Evolutionary conservation across 2,329 filamentous ascomycete species (phyloP), one percentile per base, ranked within the genome.

Genomic region (Talaromyces sp.): DNA sequence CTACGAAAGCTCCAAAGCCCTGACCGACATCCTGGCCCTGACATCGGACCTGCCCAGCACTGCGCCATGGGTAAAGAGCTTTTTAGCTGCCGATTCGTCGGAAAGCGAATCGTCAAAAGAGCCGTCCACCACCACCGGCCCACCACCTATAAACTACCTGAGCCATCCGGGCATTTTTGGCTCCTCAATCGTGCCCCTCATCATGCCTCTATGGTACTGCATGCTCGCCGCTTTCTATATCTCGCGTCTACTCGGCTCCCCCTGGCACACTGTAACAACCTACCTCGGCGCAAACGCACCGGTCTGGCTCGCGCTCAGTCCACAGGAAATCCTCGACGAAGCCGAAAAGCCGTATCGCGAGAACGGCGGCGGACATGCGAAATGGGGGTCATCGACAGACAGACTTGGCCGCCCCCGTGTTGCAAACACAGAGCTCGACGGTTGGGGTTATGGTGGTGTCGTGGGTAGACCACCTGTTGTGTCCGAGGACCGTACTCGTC

Each of bases 1-100:
- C 1, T 99, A 99, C 78, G 93, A 98, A 76, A 88, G 87, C 64
- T 88, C 87, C 61, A 98, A 99, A 78, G 87, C 92, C 27, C 80
- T 98, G 23, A 96, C 91, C 1, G 95, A 99, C 72, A 69, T 96
- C 16, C 79, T 98, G 63, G 83, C 85, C n/a, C 79, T 98, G 28
- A 93, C 91, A 0, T 84, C 85, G 10, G 80, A 85, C 27, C 81
- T 94, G 1, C 87, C 91, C 0, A 82, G 86, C 14, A 85, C 87
- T 0, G 76, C 79, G 2, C 81, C 85, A 0, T 84, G 82, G 71
- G 82, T 87, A 2, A 73, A 78, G 4, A 72, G 78, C 0, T 94
- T 87, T 73, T 82, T 90, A 61, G 76, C 79, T 52, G 2, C 63
- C 72, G 10, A 67, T 3, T 54, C 47, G 33, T 34, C 27, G 16